Evolutionary conservation across 345 rosid species (phyloP).

Genomic region (Raphanus raphanistrum): DNA sequence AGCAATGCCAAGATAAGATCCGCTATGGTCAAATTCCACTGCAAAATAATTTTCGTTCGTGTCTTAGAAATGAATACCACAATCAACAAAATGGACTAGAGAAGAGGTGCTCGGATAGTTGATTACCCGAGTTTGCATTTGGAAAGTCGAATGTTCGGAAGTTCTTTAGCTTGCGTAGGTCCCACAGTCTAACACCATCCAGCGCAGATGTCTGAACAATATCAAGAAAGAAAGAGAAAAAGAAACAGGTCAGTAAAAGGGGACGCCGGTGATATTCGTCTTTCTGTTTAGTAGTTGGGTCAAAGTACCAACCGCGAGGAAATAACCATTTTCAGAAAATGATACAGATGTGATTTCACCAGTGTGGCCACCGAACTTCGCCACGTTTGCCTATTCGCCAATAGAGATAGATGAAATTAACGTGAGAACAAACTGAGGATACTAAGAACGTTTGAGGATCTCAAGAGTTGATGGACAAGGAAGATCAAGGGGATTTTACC

Average conservation of each 20-base stretch:
- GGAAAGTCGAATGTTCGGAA: slow-evolving; percentile 70
- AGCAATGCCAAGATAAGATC: slow-evolving; percentile 81
- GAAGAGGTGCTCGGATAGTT: slow-evolving; percentile 1
- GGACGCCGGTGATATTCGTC: neutral
- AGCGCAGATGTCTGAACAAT: slow-evolving; percentile 74
- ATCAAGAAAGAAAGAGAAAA: neutral
- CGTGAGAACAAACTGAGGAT: neutral
- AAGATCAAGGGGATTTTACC: slow-evolving; percentile 44
- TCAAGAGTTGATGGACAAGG: neutral
- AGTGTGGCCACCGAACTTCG: slow-evolving; percentile 77
- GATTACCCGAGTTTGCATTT: slow-evolving; percentile 81
- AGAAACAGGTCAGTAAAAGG: slow-evolving; percentile 4
- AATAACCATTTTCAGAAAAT: slow-evolving; percentile 97
- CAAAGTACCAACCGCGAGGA: slow-evolving; percentile 69
- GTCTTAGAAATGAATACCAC: neutral
- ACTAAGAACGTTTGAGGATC: slow-evolving; percentile 1
- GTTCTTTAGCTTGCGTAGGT: slow-evolving; percentile 90
- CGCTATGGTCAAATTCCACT: slow-evolving; percentile 98
- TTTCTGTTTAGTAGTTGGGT: neutral
- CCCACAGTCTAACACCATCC: slow-evolving; percentile 98
- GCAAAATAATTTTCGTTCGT: slow-evolving; percentile 31
- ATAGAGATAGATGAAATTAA: slow-evolving; percentile 2
- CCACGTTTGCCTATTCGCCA: slow-evolving; percentile 73
- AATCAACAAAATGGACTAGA: neutral
- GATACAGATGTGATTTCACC: slow-evolving; percentile 81